Conservation (phyloP, 2,329 filamentous ascomycete genomes). For the Nothomitra cinnamomea region DNA sequence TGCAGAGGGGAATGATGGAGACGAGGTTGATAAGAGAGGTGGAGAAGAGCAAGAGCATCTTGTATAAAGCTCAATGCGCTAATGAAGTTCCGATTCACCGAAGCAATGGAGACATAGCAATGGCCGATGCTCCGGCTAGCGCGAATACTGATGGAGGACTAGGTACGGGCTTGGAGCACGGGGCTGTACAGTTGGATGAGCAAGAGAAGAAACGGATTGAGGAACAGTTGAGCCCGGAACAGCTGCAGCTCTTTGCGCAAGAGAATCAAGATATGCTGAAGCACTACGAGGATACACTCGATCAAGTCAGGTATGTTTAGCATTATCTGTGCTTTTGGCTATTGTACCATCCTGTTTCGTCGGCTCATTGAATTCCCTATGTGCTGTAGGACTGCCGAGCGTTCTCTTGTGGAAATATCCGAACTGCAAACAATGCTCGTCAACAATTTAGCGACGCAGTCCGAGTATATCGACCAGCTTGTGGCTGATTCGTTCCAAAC, state of each 20-base stretch:
- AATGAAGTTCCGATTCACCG: background rate
- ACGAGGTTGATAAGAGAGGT: conserved; percentile 66
- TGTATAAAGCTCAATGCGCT: conserved; percentile 46
- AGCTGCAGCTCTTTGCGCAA: conserved; percentile 82
- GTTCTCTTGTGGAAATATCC: conserved; percentile 79
- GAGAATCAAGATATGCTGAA: conserved; percentile 87
- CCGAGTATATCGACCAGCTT: conserved; percentile 75
- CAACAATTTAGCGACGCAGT: conserved; percentile 68
- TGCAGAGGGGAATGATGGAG: conserved; percentile 88
- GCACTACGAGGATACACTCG: conserved; percentile 84
- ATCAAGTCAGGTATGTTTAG: conserved; percentile 68
- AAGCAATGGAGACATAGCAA: background rate
- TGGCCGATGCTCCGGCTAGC: background rate
- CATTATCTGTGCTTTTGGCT: background rate
- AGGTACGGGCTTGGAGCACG: conserved; percentile 7
- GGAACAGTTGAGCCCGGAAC: conserved; percentile 57
- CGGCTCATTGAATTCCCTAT: background rate
- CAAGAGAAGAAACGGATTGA: conserved; percentile 24
- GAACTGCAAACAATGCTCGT: conserved; percentile 83
- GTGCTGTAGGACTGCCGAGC: conserved; percentile 56
- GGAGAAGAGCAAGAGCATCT: conserved; percentile 74
- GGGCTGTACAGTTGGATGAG: conserved; percentile 12
- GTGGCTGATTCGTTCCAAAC: conserved; percentile 70
- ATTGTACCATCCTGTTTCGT: background rate
- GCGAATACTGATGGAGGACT: background rate